phyloP scores from a whole-genome alignment of 108 stramenopile genomes.

The Fragilariopsis cylindrus region DNA sequence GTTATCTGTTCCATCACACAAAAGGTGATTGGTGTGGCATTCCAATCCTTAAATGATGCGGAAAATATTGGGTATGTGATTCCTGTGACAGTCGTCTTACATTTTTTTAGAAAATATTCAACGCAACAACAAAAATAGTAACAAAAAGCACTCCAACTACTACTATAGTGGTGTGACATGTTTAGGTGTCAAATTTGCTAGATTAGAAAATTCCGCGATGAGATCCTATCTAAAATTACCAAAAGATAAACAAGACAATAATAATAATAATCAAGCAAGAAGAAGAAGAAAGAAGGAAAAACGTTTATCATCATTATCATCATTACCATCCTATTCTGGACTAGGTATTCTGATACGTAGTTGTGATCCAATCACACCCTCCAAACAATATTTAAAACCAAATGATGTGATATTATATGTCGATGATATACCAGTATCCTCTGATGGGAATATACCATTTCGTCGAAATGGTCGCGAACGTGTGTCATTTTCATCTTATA shows the following conservation, averaged over 20 bases:
- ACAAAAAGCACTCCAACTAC: too few species aligned
- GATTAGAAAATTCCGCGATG: conserved; percentile 50
- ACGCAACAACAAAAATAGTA: conserved; percentile 12
- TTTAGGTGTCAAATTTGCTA: conserved; percentile 37
- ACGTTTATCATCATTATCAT: too few species aligned
- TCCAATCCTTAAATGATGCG: conserved; percentile 48
- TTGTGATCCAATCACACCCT: conserved; percentile 42
- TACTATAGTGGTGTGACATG: conserved; percentile 50
- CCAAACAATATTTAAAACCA: conserved; percentile 32
- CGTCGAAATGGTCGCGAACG: conserved; percentile 44
- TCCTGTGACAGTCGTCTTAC: conserved; percentile 50
- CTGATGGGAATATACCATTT: conserved; percentile 60
- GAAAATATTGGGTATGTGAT: conserved; percentile 74
- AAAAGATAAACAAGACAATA: not conserved
- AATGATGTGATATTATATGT: conserved; percentile 56
- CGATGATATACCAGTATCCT: conserved; percentile 54
- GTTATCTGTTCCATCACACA: conserved; percentile 48
- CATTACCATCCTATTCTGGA: conserved; percentile 13
- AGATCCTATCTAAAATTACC: conserved; percentile 38
- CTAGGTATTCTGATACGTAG: conserved; percentile 37
- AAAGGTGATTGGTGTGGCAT: conserved; percentile 65
- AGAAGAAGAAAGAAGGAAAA: too few species aligned
- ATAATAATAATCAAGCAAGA: not conserved
- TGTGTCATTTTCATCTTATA: conserved; percentile 48
- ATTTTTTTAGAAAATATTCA: conserved; percentile 57